Conservation (phyloP, 2,329 filamentous ascomycete genomes). For the Dryadomyces quercus-mongolicae region DNA sequence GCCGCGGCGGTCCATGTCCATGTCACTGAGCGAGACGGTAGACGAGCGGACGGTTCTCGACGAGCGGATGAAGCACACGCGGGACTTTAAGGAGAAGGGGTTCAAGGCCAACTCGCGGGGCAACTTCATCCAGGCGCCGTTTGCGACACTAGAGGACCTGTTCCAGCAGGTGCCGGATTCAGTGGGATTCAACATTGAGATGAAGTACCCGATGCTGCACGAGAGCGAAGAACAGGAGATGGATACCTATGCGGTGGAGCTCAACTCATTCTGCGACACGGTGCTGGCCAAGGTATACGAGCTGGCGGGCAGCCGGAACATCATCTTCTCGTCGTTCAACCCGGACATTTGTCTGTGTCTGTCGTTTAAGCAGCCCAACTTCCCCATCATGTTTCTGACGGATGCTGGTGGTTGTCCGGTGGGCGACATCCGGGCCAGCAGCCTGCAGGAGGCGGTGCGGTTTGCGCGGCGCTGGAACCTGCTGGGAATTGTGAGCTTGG, state of each 20-base stretch:
- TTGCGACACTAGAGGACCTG: constrained; percentile 88
- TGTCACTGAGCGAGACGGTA: constrained; percentile 28
- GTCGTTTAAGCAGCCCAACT: constrained; percentile 94
- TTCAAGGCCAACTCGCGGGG: constrained; percentile 94
- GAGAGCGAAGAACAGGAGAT: constrained; percentile 93
- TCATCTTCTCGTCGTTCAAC: constrained; percentile 96
- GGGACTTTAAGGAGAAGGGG: constrained; percentile 86
- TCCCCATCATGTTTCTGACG: constrained; percentile 87
- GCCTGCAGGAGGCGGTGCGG: constrained; percentile 86
- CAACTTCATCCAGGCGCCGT: constrained; percentile 89
- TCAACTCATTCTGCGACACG: constrained; percentile 94
- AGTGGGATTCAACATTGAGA: constrained; percentile 95
- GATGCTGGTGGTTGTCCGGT: constrained; percentile 75
- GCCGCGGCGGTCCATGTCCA: constrained; percentile 40
- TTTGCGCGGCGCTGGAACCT: constrained; percentile 94
- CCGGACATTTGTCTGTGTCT: constrained; percentile 90
- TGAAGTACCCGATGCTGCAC: constrained; percentile 95
- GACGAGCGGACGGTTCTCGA: constrained; percentile 28
- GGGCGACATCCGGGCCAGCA: constrained; percentile 80
- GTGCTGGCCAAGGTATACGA: constrained; percentile 87
- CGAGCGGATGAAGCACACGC: constrained; percentile 94
- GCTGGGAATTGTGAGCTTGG: constrained; percentile 80
- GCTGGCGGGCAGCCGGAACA: constrained; percentile 66
- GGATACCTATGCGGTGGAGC: constrained; percentile 90
- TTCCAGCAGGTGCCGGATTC: constrained; percentile 72